A percentile compares a stretch with the other conserved stretches of the same genome.
Conservation (phyloP, 2,329 filamentous ascomycete genomes). For the Onygenales sp. region DNA sequence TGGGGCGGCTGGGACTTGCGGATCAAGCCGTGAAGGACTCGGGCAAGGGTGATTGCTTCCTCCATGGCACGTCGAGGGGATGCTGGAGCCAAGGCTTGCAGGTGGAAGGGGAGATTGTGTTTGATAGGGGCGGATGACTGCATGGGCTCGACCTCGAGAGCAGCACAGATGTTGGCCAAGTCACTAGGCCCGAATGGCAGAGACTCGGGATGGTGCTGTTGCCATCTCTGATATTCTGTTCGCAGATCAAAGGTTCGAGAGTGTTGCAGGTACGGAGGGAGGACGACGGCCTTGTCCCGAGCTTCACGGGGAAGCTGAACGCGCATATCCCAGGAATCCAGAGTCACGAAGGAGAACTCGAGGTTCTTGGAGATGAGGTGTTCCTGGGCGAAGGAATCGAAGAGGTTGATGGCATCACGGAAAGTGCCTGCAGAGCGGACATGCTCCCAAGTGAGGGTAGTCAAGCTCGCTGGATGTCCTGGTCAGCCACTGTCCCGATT, state of each 20-base stretch:
- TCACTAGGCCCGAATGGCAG: slow-evolving; percentile 93
- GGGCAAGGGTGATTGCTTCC: slow-evolving; percentile 86
- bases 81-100: slow-evolving; percentile 89
- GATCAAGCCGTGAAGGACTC: slow-evolving; percentile 84
- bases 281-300: slow-evolving; percentile 93
- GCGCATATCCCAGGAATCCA: slow-evolving; percentile 96
- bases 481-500: neutral
- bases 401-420: slow-evolving; percentile 90
- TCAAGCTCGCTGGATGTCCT: slow-evolving; percentile 66
- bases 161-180: slow-evolving; percentile 94
- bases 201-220: slow-evolving; percentile 95
- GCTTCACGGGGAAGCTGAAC: slow-evolving; percentile 96
- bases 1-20: slow-evolving; percentile 91
- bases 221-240: slow-evolving; percentile 97
- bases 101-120: slow-evolving; percentile 94
- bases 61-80: slow-evolving; percentile 96
- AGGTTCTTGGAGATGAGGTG: slow-evolving; percentile 83
- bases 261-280: slow-evolving; percentile 94
- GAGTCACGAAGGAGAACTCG: slow-evolving; percentile 95
- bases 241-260: slow-evolving; percentile 94
- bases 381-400: slow-evolving; percentile 88
- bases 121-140: slow-evolving; percentile 97
- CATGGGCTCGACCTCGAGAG: slow-evolving; percentile 93
- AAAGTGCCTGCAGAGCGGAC: slow-evolving; percentile 95
- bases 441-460: slow-evolving; percentile 97